phyloP scores from a whole-genome alignment of 805 yeast genomes.

The Suhomyces sp. region DNA sequence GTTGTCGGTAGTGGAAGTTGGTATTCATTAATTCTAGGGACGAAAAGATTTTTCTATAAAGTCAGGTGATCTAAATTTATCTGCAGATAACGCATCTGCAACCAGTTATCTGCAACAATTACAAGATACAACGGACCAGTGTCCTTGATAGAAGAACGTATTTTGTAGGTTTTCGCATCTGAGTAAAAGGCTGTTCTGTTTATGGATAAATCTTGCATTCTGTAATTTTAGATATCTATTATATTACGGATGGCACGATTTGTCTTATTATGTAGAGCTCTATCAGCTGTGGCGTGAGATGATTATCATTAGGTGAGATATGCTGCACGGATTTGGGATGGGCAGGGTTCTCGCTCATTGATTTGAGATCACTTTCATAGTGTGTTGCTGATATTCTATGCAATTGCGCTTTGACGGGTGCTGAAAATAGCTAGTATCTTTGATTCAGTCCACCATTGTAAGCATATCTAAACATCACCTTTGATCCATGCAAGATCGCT shows the following conservation, averaged over 20 bases:
- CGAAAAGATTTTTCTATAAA: slow-evolving; percentile 1
- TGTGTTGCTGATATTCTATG: background rate
- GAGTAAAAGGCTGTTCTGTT: background rate
- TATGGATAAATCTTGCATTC: background rate
- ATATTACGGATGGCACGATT: too few species aligned
- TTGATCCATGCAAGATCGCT: background rate
- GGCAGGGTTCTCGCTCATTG: background rate
- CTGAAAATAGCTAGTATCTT: background rate
- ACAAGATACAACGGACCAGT: too few species aligned
- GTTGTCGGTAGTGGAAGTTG: background rate
- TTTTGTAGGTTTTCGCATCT: too few species aligned
- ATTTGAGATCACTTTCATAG: background rate
- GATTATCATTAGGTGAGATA: background rate
- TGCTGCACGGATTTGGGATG: background rate
- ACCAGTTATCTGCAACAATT: background rate
- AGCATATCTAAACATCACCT: background rate
- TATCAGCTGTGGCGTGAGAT: background rate
- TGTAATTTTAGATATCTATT: too few species aligned
- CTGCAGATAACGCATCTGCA: background rate
- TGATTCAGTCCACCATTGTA: background rate
- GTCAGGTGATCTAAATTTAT: background rate
- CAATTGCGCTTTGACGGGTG: too few species aligned
- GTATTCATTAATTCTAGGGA: background rate
- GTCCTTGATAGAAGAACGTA: too few species aligned
- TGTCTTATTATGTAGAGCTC: background rate